Evolutionary conservation across 331 rosid species (phyloP).

Genomic region (Saraca asoca): DNA sequence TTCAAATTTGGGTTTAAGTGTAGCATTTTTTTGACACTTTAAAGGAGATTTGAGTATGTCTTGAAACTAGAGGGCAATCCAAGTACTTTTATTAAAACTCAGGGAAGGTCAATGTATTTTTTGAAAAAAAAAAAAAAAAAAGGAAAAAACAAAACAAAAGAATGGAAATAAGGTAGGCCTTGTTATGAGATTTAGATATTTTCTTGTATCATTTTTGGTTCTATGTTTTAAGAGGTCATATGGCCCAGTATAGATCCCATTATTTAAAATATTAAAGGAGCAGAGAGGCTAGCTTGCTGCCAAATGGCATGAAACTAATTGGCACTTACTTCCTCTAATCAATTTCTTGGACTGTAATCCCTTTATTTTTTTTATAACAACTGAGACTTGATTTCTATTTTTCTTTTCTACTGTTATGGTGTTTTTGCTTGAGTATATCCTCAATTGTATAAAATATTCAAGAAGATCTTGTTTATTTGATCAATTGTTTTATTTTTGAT

Average conservation of each 20-base stretch:
- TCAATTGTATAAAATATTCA: neutral
- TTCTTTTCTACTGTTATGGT: neutral
- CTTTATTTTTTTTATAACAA: neutral
- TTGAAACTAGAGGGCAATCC: too few relatives aligned
- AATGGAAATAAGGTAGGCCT: neutral
- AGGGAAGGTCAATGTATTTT: too few relatives aligned
- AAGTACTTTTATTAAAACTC: too few relatives aligned
- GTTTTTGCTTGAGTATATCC: too few relatives aligned
- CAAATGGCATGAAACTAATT: too few relatives aligned
- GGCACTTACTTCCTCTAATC: neutral
- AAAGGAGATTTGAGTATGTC: too few relatives aligned
- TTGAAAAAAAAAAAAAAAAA: too few relatives aligned
- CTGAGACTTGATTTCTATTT: neutral
- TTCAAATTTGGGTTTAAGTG: too few relatives aligned
- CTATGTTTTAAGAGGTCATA: neutral
- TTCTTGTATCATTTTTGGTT: neutral
- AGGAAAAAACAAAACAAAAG: too few relatives aligned
- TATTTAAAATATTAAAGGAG: neutral
- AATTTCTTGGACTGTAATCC: neutral
- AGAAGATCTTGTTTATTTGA: neutral
- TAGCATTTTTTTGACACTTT: too few relatives aligned
- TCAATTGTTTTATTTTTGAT: too few relatives aligned
- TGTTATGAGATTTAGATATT: neutral
- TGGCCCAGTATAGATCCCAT: neutral
- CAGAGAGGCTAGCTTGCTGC: too few relatives aligned